Base-by-base conservation (phyloP, 2,329 filamentous ascomycete species). In the Xylaria hypoxylon region DNA sequence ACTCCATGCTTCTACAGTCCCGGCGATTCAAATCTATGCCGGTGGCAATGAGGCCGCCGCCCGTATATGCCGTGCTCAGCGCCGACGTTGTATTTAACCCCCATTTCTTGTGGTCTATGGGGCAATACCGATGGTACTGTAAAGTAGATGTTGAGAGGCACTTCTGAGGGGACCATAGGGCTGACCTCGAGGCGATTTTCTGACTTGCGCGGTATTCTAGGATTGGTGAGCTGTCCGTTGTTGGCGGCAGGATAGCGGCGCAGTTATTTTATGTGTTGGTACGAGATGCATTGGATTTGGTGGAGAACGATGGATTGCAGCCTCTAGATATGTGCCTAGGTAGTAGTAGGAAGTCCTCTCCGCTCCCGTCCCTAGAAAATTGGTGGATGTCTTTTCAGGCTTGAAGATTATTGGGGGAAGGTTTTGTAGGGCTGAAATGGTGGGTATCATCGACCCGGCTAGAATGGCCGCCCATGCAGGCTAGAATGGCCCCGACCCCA, bases 371-470 rank as follows among this genome's bases (percentile, higher is more conserved):
- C 19, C 51, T 33, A n/a, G 35, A 35, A 47, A 31, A 5, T 2
- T 10, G 45, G 31, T 53, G 47, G 42, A 22, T 17, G 31, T 31
- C n/a, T 33, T 44, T 17, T 50, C 13, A 19, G 17, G 38, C 31
- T 45, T 42, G 24, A 56, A 42, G 22, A 51, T 47, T 26, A 24
- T 60, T 56, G 52, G 61, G 63, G 60, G 45, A 50, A 22, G 64
- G 24, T n/a, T 57, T 65, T 68, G 61, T 76, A 76, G 74, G 74
- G 74, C 74, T 76, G 74, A 76, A 64, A 68, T 70, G 72, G 73
- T 73, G 72, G 70, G 70, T 71, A 71, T n/a, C n/a, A n/a, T n/a
- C n/a, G n/a, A n/a, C n/a, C n/a, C n/a, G n/a, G n/a, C n/a, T n/a
- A n/a, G n/a, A n/a, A n/a, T n/a, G n/a, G n/a, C n/a, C n/a, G n/a